Percentiles rank a stretch among this genome's conserved stretches.
Evolutionary conservation across 1,284 basidiomycete species (phyloP).

Genomic region (Sanghuangporus weigelae): DNA sequence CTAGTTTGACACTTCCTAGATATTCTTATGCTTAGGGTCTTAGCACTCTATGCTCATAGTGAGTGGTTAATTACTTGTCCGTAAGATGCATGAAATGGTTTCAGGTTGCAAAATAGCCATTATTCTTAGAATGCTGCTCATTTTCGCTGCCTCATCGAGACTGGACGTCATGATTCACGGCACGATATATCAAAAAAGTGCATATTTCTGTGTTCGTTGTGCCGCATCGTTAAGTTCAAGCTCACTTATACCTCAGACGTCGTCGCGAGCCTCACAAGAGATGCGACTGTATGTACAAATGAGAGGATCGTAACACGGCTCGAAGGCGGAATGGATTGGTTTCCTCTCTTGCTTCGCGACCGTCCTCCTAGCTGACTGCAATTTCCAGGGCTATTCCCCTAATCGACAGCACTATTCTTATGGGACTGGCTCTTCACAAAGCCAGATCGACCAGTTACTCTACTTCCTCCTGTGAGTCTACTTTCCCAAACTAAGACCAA

Average conservation of each 20-base stretch:
- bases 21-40: neutral
- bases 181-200: neutral
- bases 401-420: neutral
- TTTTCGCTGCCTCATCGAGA: neutral
- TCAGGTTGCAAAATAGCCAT: neutral
- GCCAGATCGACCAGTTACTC: neutral
- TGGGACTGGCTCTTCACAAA: neutral
- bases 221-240: neutral
- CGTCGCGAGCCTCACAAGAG: neutral
- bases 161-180: neutral
- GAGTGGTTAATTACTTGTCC: neutral
- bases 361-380: neutral
- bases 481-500: neutral
- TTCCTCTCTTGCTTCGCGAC: neutral
- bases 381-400: neutral
- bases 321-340: neutral
- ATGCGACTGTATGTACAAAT: neutral
- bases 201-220: neutral
- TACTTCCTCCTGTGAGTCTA: neutral
- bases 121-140: neutral
- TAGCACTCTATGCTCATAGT: neutral
- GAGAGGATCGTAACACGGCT: neutral
- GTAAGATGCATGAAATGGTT: neutral
- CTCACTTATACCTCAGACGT: neutral
- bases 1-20: neutral